These are phyloP conservation scores for Didymosphaeria variabile DNA, from an alignment of 2,329 filamentous ascomycete species.

Conservation along the genomic window DNA sequence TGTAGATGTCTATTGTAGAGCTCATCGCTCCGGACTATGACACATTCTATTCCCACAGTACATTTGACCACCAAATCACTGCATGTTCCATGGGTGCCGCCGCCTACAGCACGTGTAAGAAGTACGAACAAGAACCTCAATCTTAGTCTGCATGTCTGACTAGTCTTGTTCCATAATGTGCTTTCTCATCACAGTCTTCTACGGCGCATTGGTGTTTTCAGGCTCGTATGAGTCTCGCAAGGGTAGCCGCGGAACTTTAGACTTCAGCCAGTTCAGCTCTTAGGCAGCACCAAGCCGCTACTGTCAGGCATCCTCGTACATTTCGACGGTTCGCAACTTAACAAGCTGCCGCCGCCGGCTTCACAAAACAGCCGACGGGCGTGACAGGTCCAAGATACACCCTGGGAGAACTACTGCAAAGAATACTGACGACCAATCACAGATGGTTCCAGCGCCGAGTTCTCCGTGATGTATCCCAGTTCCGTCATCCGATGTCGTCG, in stretches of 20 bases:
- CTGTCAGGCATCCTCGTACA: slow-evolving; percentile 23
- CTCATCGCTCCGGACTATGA: slow-evolving; percentile 2
- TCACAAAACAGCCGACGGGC: slow-evolving; percentile 12
- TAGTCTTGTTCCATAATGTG: too few relatives aligned
- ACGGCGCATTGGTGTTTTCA: too few relatives aligned
- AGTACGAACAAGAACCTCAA: background rate
- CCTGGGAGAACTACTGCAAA: slow-evolving; percentile 6
- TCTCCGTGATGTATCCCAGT: slow-evolving; percentile 11
- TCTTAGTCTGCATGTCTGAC: too few relatives aligned
- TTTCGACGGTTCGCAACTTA: slow-evolving; percentile 16
- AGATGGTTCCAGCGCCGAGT: slow-evolving; percentile 8
- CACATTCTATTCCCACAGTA: too few relatives aligned
- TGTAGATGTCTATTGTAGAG: slow-evolving; percentile 8
- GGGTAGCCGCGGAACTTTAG: too few relatives aligned
- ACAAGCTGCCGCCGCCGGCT: slow-evolving; percentile 15
- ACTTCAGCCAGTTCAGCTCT: too few relatives aligned
- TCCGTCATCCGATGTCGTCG: slow-evolving; percentile 22
- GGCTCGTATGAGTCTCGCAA: too few relatives aligned
- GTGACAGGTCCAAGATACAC: background rate
- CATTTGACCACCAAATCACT: too few relatives aligned
- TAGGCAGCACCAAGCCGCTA: slow-evolving; percentile 22
- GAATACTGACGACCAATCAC: slow-evolving; percentile 3
- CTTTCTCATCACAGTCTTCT: too few relatives aligned
- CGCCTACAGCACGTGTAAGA: background rate
- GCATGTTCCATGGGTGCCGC: too few relatives aligned